Evolutionary conservation across 2,329 filamentous ascomycete genomes (phyloP), one percentile per base, ranked within the genome.

Genomic region (Fusarium begoniae): DNA sequence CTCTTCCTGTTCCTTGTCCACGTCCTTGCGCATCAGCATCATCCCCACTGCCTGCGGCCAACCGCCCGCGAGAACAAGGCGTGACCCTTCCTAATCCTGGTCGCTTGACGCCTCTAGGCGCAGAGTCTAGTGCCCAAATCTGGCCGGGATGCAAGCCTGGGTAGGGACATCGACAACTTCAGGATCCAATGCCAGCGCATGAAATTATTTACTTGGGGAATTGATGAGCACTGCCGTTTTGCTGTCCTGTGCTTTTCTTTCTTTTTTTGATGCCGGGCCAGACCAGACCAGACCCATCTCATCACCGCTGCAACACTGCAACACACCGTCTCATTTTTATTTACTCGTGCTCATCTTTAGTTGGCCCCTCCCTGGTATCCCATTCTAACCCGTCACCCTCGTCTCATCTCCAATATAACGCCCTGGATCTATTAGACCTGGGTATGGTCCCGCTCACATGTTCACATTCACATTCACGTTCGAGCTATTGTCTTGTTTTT

Each of bases 121-220:
- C 28, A 37, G 60, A 47, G 61, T 32, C 45, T 63, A 51, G 56
- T 59, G 56, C 56, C 41, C 55, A 59, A 59, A 59, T 59, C 43
- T 59, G 41, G 41, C 40, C 22, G 28, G 55, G 56, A 35, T 37
- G 44, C 69, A 56, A 48, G 48, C 30, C 48, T 53, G 45, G 26
- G 45, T 48, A 37, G n/a, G 48, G 51, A 40, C 35, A 28, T 55
- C 24, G 35, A 41, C 61, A 44, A 48, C 43, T 38, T 66, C 48
- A 45, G 28, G 60, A 69, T 54, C 55, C 69, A 51, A 54, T 61
- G 75, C 75, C 75, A 77, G 73, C 75, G 75, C 75, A 77, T 76
- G 62, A 55, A 55, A 41, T 41, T 55, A 75, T 59, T 59, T 66
- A 70, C 24, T 58, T 58, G 43, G 69, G 63, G 55, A 72, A 70